Conservation (phyloP, 768 basidiomycete genomes). For the Tricholoma terreum region DNA sequence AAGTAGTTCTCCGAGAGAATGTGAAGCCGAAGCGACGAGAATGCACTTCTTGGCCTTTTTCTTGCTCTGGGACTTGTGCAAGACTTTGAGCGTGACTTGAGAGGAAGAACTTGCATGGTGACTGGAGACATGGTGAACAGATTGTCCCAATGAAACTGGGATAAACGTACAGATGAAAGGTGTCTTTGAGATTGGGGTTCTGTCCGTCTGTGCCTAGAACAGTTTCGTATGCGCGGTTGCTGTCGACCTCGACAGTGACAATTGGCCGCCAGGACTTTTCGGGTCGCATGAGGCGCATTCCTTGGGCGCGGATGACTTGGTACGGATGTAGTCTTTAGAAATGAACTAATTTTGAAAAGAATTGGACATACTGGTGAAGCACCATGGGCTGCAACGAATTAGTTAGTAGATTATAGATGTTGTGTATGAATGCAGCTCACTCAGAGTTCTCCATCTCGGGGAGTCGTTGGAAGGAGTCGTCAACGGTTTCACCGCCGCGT, state of each 20-base stretch:
- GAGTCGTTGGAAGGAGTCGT: no score
- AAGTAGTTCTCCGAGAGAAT: conserved; percentile 51
- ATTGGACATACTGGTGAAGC: conserved; percentile 26
- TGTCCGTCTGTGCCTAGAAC: conserved; percentile 67
- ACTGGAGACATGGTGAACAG: conserved; percentile 25
- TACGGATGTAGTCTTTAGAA: conserved; percentile 14
- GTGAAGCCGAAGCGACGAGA: conserved; percentile 49
- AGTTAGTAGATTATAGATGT: neutral
- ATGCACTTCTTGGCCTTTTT: conserved; percentile 56
- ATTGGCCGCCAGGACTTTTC: conserved; percentile 71
- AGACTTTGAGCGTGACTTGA: conserved; percentile 51
- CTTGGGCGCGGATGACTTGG: conserved; percentile 38
- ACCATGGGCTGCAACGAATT: conserved; percentile 27
- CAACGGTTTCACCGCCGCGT: no score
- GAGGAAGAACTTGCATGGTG: conserved; percentile 37
- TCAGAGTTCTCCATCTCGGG: conserved; percentile 1
- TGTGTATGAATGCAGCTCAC: neutral
- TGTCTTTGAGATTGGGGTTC: conserved; percentile 59
- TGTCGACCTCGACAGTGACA: conserved; percentile 53
- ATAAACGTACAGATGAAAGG: conserved; percentile 48
- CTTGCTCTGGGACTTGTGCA: conserved; percentile 58
- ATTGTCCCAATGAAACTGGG: neutral
- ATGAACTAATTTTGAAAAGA: neutral
- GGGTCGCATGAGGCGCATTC: conserved; percentile 47
- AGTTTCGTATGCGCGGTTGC: conserved; percentile 51